Percentiles rank a stretch among this genome's conserved stretches.
These are phyloP conservation scores for Aaosphaeria arxii DNA, from an alignment of 2,329 filamentous ascomycete species.

Conservation along the genomic window DNA sequence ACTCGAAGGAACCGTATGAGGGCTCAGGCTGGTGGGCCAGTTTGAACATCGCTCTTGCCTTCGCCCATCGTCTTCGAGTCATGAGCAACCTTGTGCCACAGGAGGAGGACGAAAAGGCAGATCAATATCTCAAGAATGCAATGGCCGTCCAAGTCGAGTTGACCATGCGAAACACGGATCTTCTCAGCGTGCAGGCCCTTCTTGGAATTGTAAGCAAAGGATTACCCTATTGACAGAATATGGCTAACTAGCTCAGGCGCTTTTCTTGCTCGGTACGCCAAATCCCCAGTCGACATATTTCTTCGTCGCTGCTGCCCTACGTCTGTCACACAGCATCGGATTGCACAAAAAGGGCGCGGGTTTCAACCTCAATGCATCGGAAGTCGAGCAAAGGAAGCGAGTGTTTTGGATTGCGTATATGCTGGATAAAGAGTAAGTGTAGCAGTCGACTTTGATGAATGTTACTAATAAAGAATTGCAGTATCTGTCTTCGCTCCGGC, in stretches of 20 bases:
- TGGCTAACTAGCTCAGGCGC: conserved; percentile 46
- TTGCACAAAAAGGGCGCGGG: conserved; percentile 89
- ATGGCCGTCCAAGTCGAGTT: conserved; percentile 90
- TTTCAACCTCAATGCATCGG: conserved; percentile 89
- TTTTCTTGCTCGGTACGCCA: conserved; percentile 94
- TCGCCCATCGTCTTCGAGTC: conserved; percentile 84
- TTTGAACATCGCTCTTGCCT: conserved; percentile 89
- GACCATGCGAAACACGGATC: conserved; percentile 92
- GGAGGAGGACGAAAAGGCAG: conserved; percentile 91
- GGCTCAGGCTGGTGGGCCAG: conserved; percentile 99
- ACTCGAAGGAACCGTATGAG: conserved; percentile 87
- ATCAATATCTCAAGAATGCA: conserved; percentile 95
- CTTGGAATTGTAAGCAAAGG: conserved; percentile 68
- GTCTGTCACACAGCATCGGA: conserved; percentile 89
- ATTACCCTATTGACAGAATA: conserved; percentile 1
- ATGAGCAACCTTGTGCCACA: conserved; percentile 92
- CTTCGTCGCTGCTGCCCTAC: conserved; percentile 84
- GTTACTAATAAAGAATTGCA: conserved; percentile 23
- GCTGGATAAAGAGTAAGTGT: conserved; percentile 64
- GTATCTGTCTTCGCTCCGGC: conserved; percentile 68
- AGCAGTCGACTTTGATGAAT: neutral
- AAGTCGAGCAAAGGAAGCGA: conserved; percentile 84
- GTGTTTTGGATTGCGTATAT: conserved; percentile 78
- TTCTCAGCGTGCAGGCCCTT: conserved; percentile 90
- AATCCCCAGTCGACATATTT: conserved; percentile 95